phyloP scores from a whole-genome alignment of 495 filamentous ascomycete genomes.

The Daldinia grandis region DNA sequence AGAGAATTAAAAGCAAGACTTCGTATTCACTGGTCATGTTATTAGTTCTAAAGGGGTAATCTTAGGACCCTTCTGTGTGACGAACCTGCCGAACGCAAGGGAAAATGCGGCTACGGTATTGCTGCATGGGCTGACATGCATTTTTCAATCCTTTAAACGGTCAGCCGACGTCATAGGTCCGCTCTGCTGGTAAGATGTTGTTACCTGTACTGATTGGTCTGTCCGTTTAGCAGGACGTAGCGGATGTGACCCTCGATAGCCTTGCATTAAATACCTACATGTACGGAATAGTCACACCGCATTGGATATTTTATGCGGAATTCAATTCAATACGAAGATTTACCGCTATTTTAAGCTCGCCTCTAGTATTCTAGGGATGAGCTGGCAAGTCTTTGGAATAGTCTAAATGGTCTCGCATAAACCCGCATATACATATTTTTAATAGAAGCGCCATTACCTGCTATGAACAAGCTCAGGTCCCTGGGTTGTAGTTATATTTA shows the following conservation, averaged over 20 bases:
- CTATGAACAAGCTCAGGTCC: background rate
- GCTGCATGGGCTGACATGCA: conserved; percentile 33
- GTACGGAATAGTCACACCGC: conserved; percentile 22
- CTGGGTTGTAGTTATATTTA: background rate
- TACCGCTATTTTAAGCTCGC: conserved; percentile 27
- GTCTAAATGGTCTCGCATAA: background rate
- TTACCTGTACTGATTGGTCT: conserved; percentile 14
- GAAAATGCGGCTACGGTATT: conserved; percentile 32
- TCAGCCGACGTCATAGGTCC: conserved; percentile 36
- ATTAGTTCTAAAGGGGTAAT: background rate
- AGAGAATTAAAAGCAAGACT: background rate
- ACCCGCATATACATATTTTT: background rate
- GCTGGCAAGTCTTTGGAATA: background rate
- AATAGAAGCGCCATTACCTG: background rate
- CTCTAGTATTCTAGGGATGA: background rate
- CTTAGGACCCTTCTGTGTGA: conserved; percentile 3
- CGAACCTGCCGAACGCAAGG: conserved; percentile 6
- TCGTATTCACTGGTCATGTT: conserved; percentile 5
- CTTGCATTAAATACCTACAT: conserved; percentile 4
- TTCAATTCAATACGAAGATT: conserved; percentile 23
- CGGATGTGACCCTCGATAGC: conserved; percentile 11
- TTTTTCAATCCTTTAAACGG: background rate
- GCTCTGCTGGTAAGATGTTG: conserved; percentile 20
- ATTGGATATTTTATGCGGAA: conserved; percentile 18
- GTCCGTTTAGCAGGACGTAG: background rate